These are phyloP conservation scores for Solanum clarkiae DNA, from an alignment of 257 asterid genomes.

Conservation along the genomic window DNA sequence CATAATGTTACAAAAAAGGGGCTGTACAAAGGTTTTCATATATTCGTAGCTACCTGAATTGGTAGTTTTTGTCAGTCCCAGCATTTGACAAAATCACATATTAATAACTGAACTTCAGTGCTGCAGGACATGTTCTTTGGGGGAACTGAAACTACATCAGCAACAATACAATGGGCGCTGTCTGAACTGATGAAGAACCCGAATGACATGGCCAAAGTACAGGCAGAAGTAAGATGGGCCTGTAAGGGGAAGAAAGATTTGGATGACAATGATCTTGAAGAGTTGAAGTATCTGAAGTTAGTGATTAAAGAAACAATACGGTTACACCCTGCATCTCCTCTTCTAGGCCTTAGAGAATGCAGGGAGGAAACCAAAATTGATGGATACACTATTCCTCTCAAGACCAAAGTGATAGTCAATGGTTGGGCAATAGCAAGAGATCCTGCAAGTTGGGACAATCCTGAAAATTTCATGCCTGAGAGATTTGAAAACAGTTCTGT, in stretches of 20 bases:
- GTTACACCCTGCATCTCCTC: not conserved
- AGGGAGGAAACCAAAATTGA: not conserved
- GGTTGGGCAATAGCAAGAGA: not conserved
- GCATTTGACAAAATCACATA: not conserved
- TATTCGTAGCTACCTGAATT: not conserved
- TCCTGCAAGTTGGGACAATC: not conserved
- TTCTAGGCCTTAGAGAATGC: conserved; percentile 1
- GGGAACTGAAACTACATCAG: conserved; percentile 2
- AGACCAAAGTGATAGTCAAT: not conserved
- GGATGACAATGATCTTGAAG: conserved; percentile 1
- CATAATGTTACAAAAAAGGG: not conserved
- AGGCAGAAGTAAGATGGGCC: not conserved
- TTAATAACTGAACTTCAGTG: not conserved
- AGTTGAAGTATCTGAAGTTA: not conserved
- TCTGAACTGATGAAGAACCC: conserved; percentile 8
- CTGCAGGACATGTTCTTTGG: not conserved
- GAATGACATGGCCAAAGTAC: not conserved
- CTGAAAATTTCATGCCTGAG: not conserved
- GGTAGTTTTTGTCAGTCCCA: not conserved
- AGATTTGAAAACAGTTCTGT: not conserved
- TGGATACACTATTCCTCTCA: not conserved
- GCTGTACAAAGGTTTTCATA: not conserved
- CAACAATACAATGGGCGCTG: conserved; percentile 1
- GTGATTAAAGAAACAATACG: conserved; percentile 9
- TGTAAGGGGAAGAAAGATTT: not conserved